Evolutionary conservation across 192 early-diverging fungal species (phyloP).

Genomic region (Gigaspora rosea): DNA sequence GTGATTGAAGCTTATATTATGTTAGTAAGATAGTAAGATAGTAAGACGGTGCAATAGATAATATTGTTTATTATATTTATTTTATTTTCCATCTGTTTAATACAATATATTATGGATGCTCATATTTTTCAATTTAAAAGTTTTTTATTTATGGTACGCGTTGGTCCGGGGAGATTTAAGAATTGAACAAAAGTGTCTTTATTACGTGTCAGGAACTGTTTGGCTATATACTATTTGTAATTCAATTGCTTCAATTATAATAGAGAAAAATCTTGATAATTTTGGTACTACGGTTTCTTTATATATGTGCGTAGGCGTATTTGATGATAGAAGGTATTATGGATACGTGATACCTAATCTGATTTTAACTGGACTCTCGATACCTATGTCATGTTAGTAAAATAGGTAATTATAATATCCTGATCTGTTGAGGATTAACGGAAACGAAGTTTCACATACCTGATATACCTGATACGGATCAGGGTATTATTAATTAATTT

Average conservation of each 20-base stretch:
- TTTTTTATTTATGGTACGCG: slow-evolving; percentile 28
- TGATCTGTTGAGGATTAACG: too few relatives aligned
- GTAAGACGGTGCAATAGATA: too few relatives aligned
- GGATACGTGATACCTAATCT: background rate
- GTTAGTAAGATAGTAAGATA: too few relatives aligned
- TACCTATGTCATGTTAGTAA: background rate
- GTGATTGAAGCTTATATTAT: too few relatives aligned
- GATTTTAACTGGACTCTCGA: background rate
- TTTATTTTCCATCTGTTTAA: too few relatives aligned
- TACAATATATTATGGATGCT: too few relatives aligned
- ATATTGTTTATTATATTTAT: too few relatives aligned
- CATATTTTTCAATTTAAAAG: too few relatives aligned
- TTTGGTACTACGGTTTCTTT: background rate
- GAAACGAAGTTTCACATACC: too few relatives aligned
- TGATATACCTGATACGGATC: too few relatives aligned
- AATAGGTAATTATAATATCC: background rate
- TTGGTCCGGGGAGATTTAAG: background rate
- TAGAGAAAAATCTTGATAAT: background rate
- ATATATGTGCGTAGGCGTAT: background rate
- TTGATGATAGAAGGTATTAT: background rate
- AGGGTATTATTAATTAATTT: too few relatives aligned
- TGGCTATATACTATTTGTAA: background rate
- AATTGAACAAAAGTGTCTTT: slow-evolving; percentile 5
- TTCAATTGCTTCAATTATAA: background rate
- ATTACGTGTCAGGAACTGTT: background rate